Conservation (phyloP, 805 yeast species). For the Cyberlindnera japonica region DNA sequence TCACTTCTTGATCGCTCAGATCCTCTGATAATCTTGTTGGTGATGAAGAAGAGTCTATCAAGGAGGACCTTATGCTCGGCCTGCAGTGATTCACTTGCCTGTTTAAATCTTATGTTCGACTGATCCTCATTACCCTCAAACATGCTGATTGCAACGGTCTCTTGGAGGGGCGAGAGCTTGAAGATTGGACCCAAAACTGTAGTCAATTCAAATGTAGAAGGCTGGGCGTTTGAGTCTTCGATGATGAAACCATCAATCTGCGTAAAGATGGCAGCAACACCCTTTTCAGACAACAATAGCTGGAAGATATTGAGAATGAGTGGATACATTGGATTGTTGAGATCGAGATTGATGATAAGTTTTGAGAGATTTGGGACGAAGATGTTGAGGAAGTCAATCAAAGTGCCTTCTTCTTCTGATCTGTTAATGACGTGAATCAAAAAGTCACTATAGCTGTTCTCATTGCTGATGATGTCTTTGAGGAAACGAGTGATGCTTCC, state of each 20-base stretch:
- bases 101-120: constrained; percentile 41
- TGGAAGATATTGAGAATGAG: constrained; percentile 54
- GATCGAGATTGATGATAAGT: constrained; percentile 35
- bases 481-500: constrained; percentile 28
- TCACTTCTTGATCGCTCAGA: constrained; percentile 60
- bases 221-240: constrained; percentile 37
- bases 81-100: constrained; percentile 57
- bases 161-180: constrained; percentile 67
- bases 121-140: constrained; percentile 30
- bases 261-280: constrained; percentile 58
- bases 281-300: constrained; percentile 53
- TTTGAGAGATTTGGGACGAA: constrained; percentile 40
- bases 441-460: constrained; percentile 39
- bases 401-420: constrained; percentile 63
- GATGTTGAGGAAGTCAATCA: constrained; percentile 55
- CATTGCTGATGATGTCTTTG: constrained; percentile 28
- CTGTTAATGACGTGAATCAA: constrained; percentile 53
- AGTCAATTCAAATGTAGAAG: constrained; percentile 52
- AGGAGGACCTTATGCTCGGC: constrained; percentile 57
- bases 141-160: constrained; percentile 47
- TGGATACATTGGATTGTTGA: constrained; percentile 49
- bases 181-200: constrained; percentile 78
- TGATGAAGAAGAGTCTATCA: constrained; percentile 63
- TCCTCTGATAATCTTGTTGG: constrained; percentile 74
- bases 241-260: constrained; percentile 52